Base-by-base conservation (phyloP, 179 eudicot species). In the Drosera spatulata region DNA sequence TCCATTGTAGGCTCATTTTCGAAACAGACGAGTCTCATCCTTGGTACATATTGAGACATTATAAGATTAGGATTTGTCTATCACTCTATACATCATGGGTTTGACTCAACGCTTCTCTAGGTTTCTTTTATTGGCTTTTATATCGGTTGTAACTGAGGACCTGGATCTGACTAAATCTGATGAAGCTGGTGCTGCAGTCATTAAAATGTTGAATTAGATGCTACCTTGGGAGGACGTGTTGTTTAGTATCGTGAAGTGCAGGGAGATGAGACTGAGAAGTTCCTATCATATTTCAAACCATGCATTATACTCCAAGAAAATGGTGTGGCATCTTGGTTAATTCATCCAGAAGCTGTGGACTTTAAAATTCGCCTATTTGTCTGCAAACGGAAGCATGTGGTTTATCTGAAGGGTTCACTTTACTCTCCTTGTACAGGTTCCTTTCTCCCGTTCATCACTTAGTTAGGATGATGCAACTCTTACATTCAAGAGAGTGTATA, bases 401-500 rank as follows among this genome's bases (percentile, higher is more conserved):
- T 37, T 7, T 10, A 22, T 2, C 3, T 33, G 4, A 12, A 41
- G 7, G 6, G 55, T 58, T 64, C 12, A 56, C 9, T 64, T 15
- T 6, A 38, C 6, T 6, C 40, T 53, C 41, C 41, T 44, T 49
- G 58, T 48, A 61, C 91, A 93, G 99, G 94, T 94, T 75, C 75
- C 91, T 67, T 94, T 83, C 76, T 80, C 85, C 63, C 85, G 99
- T 65, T 87, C 99, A 15, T 79, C 97, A 13, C 87, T 94, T 59
- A 90, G 75, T 79, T 97, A 94, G 51, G 97, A 94, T 59, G 96
- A 90, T 90, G 91, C 51, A 94, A 86, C 67, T 82, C 99, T 59
- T 81, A 78, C 49, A 90, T 94, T 72, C 99, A 94, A 85, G 99
- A 94, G 72, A 86, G 99, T 74, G 99, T 88, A 62, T 90, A 94